Evolutionary conservation across 108 stramenopile genomes (phyloP).

Genomic region (Cyclotella baltica): DNA sequence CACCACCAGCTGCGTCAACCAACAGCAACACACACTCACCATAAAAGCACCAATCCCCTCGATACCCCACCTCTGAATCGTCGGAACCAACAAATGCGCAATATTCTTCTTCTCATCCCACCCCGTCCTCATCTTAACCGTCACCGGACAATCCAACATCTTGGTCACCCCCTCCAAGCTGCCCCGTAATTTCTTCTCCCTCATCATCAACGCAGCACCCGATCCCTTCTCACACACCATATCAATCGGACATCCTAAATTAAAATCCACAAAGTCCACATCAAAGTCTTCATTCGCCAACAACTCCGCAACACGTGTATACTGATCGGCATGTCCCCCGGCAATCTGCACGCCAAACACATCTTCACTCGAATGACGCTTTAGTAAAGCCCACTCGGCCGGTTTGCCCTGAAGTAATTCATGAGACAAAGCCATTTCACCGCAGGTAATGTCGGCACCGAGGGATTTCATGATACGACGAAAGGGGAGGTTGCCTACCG

Average conservation of each 20-base stretch:
- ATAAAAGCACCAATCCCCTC: slow-evolving; percentile 78
- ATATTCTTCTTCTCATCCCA: slow-evolving; percentile 93
- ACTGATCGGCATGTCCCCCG: slow-evolving; percentile 90
- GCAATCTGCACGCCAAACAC: slow-evolving; percentile 98
- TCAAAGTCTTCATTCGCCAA: slow-evolving; percentile 74
- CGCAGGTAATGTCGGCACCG: slow-evolving; percentile 99
- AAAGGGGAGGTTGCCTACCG: slow-evolving; percentile 98
- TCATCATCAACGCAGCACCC: slow-evolving; percentile 89
- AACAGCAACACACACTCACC: slow-evolving; percentile 50
- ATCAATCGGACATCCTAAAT: slow-evolving; percentile 98
- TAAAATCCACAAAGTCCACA: slow-evolving; percentile 98
- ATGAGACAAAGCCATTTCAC: slow-evolving; percentile 96
- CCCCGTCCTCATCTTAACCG: slow-evolving; percentile 97
- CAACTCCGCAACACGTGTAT: slow-evolving; percentile 72
- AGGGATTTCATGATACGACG: slow-evolving; percentile 94
- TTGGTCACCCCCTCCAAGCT: slow-evolving; percentile 81
- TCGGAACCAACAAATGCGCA: slow-evolving; percentile 85
- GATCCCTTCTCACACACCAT: slow-evolving; percentile 94
- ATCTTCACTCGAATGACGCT: slow-evolving; percentile 93
- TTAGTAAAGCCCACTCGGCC: slow-evolving; percentile 95
- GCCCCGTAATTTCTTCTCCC: slow-evolving; percentile 77
- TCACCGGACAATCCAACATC: slow-evolving; percentile 84
- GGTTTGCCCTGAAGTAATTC: slow-evolving; percentile 86
- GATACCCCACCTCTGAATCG: slow-evolving; percentile 84
- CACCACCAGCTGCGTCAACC: too few species aligned